Evolutionary conservation across 164 flowering plant species (phyloP), one percentile per base, ranked within the genome.

Genomic region (Vitis riparia): DNA sequence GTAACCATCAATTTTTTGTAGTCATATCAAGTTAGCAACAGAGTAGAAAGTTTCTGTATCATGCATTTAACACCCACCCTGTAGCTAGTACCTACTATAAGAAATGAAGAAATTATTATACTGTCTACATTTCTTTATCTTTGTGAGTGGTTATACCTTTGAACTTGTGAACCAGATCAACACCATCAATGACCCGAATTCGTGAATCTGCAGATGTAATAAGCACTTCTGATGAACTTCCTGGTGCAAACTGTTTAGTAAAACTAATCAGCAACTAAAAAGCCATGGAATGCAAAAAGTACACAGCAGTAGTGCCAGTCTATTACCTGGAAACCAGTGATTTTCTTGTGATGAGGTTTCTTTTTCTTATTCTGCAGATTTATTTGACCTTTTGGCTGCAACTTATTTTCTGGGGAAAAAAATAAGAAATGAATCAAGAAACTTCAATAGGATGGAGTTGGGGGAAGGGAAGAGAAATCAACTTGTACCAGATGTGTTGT

Each of bases 121-220:
- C 5, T 37, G 44, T 37, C 44, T 32, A 3, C 44, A 37, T 37
- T 37, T 37, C 44, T 37, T 6, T 37, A 37, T 37, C 44, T 37
- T 37, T 6, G 44, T 32, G 44, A 37, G 44, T 37, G 44, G 5
- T 37, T 6, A 37, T 78, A 92, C 99, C 98, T 91, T 92, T 96
- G 71, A 96, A 92, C 71, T 93, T 96, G 83, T 93, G 94, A 66
- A 89, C 83, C 63, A 91, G 80, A 78, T 93, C 97, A 74, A 73
- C 75, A 74, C 92, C 91, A 73, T 93, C 91, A 77, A 96, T 73
- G 67, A 96, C 94, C 55, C 99, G 87, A 70, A 96, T 71, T 71
- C 97, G 84, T 52, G 98, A 96, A 86, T 96, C 99, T 56, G 98
- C 97, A 55, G 98, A 90, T 59, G 99, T 93, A 55, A 96, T 76